A percentile compares a stretch with the other conserved stretches of the same genome.
These are phyloP conservation scores for Williopsis jadinii DNA, from an alignment of 1,139 yeast species.

Conservation along the genomic window DNA sequence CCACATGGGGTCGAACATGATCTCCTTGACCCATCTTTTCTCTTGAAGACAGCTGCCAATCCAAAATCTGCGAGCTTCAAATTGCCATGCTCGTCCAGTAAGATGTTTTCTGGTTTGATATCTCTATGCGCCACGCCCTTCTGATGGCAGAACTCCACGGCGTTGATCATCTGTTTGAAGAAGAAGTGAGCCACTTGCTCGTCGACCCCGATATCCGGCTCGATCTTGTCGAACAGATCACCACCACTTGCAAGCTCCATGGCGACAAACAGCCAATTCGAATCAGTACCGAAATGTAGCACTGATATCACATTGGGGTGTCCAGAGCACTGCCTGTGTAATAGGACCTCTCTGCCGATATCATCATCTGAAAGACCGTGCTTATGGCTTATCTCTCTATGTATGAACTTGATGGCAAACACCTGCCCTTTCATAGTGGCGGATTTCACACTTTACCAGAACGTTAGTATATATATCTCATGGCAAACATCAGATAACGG, in stretches of 20 bases:
- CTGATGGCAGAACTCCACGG: constrained; percentile 52
- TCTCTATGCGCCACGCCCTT: constrained; percentile 82
- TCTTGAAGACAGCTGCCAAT: constrained; percentile 47
- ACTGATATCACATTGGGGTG: constrained; percentile 53
- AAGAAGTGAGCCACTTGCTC: constrained; percentile 62
- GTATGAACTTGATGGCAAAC: constrained; percentile 52
- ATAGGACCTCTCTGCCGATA: constrained; percentile 42
- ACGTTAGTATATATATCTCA: too few relatives aligned
- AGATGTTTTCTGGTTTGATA: constrained; percentile 84
- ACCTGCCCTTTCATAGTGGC: constrained; percentile 27
- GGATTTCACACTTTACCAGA: constrained; percentile 25
- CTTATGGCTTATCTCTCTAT: constrained; percentile 37
- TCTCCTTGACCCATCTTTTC: constrained; percentile 48
- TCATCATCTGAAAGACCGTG: constrained; percentile 40
- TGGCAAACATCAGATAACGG: too few relatives aligned
- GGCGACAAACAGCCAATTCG: constrained; percentile 51
- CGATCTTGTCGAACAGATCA: constrained; percentile 66
- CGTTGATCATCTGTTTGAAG: constrained; percentile 53
- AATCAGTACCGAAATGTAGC: constrained; percentile 43
- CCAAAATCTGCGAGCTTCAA: constrained; percentile 66
- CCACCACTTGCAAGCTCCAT: constrained; percentile 67
- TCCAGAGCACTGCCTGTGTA: constrained; percentile 48
- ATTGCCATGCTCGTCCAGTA: constrained; percentile 61
- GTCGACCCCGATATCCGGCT: constrained; percentile 65
- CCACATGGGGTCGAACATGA: constrained; percentile 53